Percentiles rank a stretch among this genome's conserved stretches.
Conservation (phyloP, 2,329 filamentous ascomycete species). For the Didymella pomorum region DNA sequence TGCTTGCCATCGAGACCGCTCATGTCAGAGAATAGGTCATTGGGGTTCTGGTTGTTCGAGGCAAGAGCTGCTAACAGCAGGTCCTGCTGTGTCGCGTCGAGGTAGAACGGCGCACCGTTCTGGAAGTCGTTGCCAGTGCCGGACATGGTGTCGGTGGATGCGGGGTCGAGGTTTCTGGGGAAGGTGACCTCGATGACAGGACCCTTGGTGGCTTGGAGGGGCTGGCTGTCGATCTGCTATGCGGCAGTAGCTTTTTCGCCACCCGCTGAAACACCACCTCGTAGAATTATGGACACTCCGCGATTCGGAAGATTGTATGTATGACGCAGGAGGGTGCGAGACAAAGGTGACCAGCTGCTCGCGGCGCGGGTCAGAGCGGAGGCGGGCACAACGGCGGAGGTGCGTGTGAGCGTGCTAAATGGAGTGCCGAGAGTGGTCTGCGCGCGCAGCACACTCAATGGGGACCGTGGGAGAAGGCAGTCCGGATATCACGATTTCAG, state of each 20-base stretch:
- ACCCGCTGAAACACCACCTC: constrained; percentile 12
- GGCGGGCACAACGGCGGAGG: constrained; percentile 8
- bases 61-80: constrained; percentile 58
- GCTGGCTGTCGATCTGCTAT: constrained; percentile 10
- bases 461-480: constrained; percentile 8
- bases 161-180: constrained; percentile 23
- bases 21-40: constrained; percentile 37
- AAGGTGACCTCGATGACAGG: background rate
- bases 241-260: constrained; percentile 15
- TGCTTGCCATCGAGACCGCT: constrained; percentile 22
- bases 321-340: constrained; percentile 26
- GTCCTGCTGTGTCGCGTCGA: constrained; percentile 57
- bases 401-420: constrained; percentile 4
- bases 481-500: constrained; percentile 2
- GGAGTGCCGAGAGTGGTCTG: constrained; percentile 10
- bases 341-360: constrained; percentile 11
- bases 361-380: constrained; percentile 23
- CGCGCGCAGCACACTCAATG: constrained; percentile 22
- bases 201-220: constrained; percentile 1
- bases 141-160: constrained; percentile 44
- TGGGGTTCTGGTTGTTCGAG: constrained; percentile 53
- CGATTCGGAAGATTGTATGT: constrained; percentile 7
- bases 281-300: constrained; percentile 10
- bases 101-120: constrained; percentile 54
- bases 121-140: constrained; percentile 50